Percentiles rank a stretch among this genome's conserved stretches.
Evolutionary conservation across 2,329 filamentous ascomycete species (phyloP).

Genomic region (Neurospora crassa): DNA sequence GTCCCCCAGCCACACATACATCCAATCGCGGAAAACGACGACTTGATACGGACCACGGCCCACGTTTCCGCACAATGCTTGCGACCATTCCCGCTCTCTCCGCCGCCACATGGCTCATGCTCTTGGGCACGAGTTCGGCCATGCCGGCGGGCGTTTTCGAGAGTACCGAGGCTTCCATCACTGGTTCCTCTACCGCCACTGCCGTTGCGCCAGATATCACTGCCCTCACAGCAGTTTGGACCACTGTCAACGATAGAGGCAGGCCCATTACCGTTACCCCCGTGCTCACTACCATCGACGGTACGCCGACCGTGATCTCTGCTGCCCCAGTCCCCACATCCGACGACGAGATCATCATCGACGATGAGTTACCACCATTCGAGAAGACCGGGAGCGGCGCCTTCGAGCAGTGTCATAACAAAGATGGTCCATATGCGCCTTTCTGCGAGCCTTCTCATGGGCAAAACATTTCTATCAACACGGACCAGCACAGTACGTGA

Average conservation of each 20-base stretch:
- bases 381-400: conserved; percentile 33
- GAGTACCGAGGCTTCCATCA: not conserved
- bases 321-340: conserved; percentile 26
- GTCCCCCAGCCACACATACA: not conserved
- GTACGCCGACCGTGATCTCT: conserved; percentile 31
- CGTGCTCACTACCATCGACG: conserved; percentile 34
- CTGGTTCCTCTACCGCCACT: conserved; percentile 10
- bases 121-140: conserved; percentile 21
- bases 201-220: conserved; percentile 12
- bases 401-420: conserved; percentile 41
- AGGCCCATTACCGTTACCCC: conserved; percentile 41
- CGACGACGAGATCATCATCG: conserved; percentile 23
- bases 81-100: conserved; percentile 21
- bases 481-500: conserved; percentile 41
- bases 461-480: conserved; percentile 32
- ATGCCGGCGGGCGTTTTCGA: conserved; percentile 16
- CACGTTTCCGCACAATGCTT: conserved; percentile 22
- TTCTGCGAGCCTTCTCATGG: conserved; percentile 37
- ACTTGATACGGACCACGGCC: not conserved
- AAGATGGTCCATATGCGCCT: conserved; percentile 35
- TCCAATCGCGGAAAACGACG: not conserved
- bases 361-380: conserved; percentile 33
- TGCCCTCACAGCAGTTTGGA: conserved; percentile 38
- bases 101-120: conserved; percentile 17
- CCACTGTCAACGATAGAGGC: conserved; percentile 39